These are phyloP conservation scores for Rhynchospora tenuis DNA, from an alignment of 176 grass and related monocot genomes.

Conservation along the genomic window DNA sequence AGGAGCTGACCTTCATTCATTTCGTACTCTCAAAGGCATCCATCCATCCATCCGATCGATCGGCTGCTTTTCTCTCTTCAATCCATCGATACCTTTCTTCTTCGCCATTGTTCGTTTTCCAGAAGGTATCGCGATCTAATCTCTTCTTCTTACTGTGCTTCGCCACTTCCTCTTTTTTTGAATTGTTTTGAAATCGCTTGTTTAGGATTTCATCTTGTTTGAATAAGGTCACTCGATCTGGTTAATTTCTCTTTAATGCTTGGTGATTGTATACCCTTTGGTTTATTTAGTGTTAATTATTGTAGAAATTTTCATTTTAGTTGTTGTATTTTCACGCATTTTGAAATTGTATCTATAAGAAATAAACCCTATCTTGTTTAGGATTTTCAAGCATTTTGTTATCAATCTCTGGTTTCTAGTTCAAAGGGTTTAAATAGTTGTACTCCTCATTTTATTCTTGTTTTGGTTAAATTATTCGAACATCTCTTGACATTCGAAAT, in stretches of 20 bases:
- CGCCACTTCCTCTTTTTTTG: not conserved
- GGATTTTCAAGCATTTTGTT: not conserved
- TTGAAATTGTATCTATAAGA: not conserved
- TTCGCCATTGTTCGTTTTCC: not conserved
- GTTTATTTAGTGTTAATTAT: not conserved
- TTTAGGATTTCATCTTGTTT: not conserved
- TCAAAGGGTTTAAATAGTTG: not conserved
- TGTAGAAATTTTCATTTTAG: not conserved
- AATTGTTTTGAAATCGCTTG: not conserved
- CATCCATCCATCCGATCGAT: not conserved
- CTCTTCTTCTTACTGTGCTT: not conserved
- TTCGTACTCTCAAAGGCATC: conserved; percentile 15
- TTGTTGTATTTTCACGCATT: not conserved
- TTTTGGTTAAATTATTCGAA: conserved; percentile 16
- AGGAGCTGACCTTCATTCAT: conserved; percentile 17
- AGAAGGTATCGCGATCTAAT: conserved; percentile 23
- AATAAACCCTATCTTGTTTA: conserved; percentile 2
- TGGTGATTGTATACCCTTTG: not conserved
- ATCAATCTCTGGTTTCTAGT: conserved; percentile 3
- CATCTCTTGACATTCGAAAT: conserved; percentile 17
- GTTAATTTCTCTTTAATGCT: not conserved
- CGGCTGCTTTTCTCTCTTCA: not conserved
- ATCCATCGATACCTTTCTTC: conserved; percentile 20
- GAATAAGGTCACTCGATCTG: conserved; percentile 14
- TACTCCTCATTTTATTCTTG: not conserved